Conservation (phyloP, 2,329 filamentous ascomycete genomes). For the Ambrosiella xylebori region DNA sequence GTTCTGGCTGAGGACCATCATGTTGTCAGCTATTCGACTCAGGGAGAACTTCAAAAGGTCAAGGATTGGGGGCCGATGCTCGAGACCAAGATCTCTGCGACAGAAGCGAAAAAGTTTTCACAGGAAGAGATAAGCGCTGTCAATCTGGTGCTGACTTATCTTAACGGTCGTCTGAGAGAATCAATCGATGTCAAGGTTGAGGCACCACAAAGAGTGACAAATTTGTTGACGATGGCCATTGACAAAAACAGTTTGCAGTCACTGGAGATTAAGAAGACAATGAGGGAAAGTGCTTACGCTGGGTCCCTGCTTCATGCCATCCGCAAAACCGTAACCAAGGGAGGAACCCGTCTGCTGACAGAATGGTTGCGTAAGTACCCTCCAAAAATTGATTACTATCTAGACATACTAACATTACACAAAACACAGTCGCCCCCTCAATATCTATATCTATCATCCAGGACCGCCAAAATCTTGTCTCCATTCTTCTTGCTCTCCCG, state of each 20-base stretch:
- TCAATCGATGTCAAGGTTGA: slow-evolving; percentile 62
- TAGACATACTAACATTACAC: neutral
- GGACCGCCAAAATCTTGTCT: slow-evolving; percentile 63
- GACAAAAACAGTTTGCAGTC: slow-evolving; percentile 83
- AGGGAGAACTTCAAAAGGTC: slow-evolving; percentile 29
- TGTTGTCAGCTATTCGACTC: slow-evolving; percentile 54
- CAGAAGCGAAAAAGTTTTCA: slow-evolving; percentile 41
- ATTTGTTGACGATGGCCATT: slow-evolving; percentile 68
- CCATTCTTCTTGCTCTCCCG: slow-evolving; percentile 48
- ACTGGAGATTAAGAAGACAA: slow-evolving; percentile 74
- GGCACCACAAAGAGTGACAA: slow-evolving; percentile 57
- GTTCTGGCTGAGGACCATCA: slow-evolving; percentile 61
- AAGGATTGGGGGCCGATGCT: slow-evolving; percentile 60
- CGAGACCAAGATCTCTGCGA: slow-evolving; percentile 48
- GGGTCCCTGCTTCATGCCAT: slow-evolving; percentile 86
- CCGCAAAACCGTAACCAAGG: slow-evolving; percentile 76
- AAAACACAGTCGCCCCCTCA: slow-evolving; percentile 48
- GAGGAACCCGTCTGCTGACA: slow-evolving; percentile 67
- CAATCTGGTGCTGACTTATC: slow-evolving; percentile 67
- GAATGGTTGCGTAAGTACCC: slow-evolving; percentile 51
- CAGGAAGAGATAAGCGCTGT: slow-evolving; percentile 57
- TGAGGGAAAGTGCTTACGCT: slow-evolving; percentile 59
- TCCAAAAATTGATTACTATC: slow-evolving; percentile 1
- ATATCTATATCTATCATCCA: slow-evolving; percentile 70
- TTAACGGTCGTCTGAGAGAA: slow-evolving; percentile 60